Base-by-base conservation (phyloP, 2,329 filamentous ascomycete genomes). In the Biscogniauxia mediterranea region DNA sequence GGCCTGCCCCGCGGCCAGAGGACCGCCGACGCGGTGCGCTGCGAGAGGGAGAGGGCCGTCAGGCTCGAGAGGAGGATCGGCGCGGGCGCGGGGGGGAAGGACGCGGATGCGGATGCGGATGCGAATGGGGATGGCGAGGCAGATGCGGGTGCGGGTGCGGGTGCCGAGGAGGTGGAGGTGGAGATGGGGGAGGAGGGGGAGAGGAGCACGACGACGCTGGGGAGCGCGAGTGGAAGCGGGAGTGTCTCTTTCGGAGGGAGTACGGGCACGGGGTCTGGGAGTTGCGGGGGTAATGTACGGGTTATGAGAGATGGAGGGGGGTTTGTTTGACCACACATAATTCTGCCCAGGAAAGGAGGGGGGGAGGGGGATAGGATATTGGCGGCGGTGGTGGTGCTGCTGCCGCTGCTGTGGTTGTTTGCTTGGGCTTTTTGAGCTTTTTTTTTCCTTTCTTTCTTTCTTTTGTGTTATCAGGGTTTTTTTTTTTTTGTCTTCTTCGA, bases 1-100 rank as follows among this genome's bases (percentile, higher is more conserved):
- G 72, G 72, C 23, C 57, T 74, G 13, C 72, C 72, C 5, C 65
- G 62, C 8, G 72, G 72, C 8, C 68, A 68, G 26, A 61, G 59
- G 15, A 56, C 64, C 11, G 72, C 72, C 9, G 59, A 60, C 20
- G 71, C 71, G n/a, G 70, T 68, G 28, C 68, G 71, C 4, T 58
- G 57, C 32, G 71, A 73, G 65, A 64, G 70, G 15, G 71, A 73
- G 28, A 60, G 68, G 25, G 63, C 64, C 7, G 25, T 71, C 2
- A 67, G 73, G 57, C 55, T 74, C 11, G 67, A 70, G 56, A 63
- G 64, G 54, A 23, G 66, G 50, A 23, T 62, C 5, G 38, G 13
- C 2, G 28, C 28, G 38, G 38, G 13, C 2, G 28, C 28, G 3
- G 7, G 3, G 11, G 28, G 3, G 3, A 32, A 32, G 28, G 28